Percentiles rank a stretch among this genome's conserved stretches.
These are phyloP conservation scores for Plantago ovata DNA, from an alignment of 257 asterid genomes.

Conservation along the genomic window DNA sequence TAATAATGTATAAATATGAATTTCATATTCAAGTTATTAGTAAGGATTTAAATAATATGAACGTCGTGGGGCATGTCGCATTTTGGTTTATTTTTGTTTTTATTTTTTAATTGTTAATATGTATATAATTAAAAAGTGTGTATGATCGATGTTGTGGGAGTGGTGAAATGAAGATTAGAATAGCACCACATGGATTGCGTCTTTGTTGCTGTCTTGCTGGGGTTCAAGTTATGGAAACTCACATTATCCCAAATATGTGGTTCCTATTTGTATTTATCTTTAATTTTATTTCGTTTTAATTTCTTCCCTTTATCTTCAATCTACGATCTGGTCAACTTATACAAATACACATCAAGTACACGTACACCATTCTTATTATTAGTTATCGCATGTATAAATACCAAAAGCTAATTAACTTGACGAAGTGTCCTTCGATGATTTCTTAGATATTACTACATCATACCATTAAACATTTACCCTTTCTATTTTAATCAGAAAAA, in stretches of 20 bases:
- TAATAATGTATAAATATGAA: background rate
- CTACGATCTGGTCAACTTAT: slow-evolving; percentile 29
- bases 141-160: too few species aligned
- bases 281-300: background rate
- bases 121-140: background rate
- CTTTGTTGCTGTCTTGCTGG: slow-evolving; percentile 11
- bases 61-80: too few species aligned
- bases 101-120: too few species aligned
- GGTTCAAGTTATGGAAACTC: slow-evolving; percentile 35
- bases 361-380: too few species aligned
- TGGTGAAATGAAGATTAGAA: too few species aligned
- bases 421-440: too few species aligned
- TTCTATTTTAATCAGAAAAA: too few species aligned
- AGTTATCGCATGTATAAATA: too few species aligned
- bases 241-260: slow-evolving; percentile 27
- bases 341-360: background rate
- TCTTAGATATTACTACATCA: too few species aligned
- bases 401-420: too few species aligned
- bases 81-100: slow-evolving; percentile 11
- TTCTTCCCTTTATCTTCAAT: slow-evolving; percentile 24
- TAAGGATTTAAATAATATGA: slow-evolving; percentile 1
- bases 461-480: too few species aligned
- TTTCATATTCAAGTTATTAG: background rate
- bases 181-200: background rate
- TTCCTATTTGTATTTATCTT: slow-evolving; percentile 19